phyloP scores from a whole-genome alignment of 2,329 filamentous ascomycete species.

The Verticillium isaacii region DNA sequence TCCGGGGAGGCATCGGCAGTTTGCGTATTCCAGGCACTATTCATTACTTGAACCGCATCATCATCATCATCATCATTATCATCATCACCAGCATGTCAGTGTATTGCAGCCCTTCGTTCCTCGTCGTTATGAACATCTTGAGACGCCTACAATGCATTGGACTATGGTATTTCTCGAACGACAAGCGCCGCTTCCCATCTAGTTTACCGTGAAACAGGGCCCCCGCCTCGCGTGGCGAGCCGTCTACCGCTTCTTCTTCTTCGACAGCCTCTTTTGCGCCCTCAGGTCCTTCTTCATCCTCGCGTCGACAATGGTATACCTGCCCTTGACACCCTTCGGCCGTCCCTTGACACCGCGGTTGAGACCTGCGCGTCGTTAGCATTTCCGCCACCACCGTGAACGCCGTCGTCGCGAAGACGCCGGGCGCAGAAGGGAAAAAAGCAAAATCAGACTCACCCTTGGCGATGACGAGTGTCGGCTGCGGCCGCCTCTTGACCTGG shows the following conservation, averaged over 20 bases:
- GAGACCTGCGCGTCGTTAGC: slow-evolving; percentile 18
- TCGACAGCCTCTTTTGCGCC: slow-evolving; percentile 71
- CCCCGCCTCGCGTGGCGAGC: background rate
- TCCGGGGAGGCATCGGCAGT: background rate
- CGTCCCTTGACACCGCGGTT: slow-evolving; percentile 84
- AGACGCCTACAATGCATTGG: background rate
- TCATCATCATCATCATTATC: background rate
- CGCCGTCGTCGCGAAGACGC: background rate
- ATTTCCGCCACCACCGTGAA: background rate
- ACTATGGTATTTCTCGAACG: slow-evolving; percentile 1
- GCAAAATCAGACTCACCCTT: slow-evolving; percentile 43
- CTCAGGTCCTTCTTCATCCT: slow-evolving; percentile 95
- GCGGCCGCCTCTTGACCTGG: slow-evolving; percentile 80
- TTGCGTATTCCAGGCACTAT: background rate
- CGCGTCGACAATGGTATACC: slow-evolving; percentile 95
- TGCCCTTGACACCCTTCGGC: slow-evolving; percentile 87
- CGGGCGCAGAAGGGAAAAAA: background rate
- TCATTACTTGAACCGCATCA: background rate
- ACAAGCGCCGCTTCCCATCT: background rate
- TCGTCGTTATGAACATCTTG: background rate
- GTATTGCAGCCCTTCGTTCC: background rate
- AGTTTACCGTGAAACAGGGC: background rate
- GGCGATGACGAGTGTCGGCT: slow-evolving; percentile 86
- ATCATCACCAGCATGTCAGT: background rate
- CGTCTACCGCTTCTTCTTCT: slow-evolving; percentile 46